phyloP scores from a whole-genome alignment of 1,284 basidiomycete species.

The Puccinia hordei region DNA sequence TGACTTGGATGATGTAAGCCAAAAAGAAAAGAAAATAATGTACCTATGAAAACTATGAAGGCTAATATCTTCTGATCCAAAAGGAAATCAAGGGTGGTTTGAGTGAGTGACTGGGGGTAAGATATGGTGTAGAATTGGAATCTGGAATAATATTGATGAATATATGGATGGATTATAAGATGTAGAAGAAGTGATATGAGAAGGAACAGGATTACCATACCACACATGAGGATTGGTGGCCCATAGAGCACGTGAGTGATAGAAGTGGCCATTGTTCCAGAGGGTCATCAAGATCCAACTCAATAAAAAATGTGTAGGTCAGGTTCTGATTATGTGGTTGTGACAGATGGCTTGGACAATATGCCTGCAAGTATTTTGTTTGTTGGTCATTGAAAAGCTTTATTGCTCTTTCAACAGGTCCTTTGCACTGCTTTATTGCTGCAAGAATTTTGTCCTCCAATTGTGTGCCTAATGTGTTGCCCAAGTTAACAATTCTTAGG shows the following conservation, averaged over 20 bases:
- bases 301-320: not conserved
- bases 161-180: too few relatives aligned
- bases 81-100: too few relatives aligned
- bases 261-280: conserved; percentile 23
- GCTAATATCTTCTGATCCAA: too few relatives aligned
- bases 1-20: too few relatives aligned
- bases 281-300: not conserved
- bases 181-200: too few relatives aligned
- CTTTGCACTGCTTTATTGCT: not conserved
- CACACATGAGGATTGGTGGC: not conserved
- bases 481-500: not conserved
- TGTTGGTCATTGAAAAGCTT: not conserved
- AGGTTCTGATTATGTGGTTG: not conserved
- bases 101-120: too few relatives aligned
- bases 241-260: not conserved
- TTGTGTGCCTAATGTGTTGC: not conserved
- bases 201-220: too few relatives aligned
- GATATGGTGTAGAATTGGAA: too few relatives aligned
- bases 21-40: too few relatives aligned
- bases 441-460: not conserved
- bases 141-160: too few relatives aligned
- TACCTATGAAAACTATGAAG: too few relatives aligned
- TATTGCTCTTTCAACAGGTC: not conserved
- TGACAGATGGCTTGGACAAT: not conserved
- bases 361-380: not conserved